phyloP scores from a whole-genome alignment of 106 monocot species.

The Ottelia alismoides region DNA sequence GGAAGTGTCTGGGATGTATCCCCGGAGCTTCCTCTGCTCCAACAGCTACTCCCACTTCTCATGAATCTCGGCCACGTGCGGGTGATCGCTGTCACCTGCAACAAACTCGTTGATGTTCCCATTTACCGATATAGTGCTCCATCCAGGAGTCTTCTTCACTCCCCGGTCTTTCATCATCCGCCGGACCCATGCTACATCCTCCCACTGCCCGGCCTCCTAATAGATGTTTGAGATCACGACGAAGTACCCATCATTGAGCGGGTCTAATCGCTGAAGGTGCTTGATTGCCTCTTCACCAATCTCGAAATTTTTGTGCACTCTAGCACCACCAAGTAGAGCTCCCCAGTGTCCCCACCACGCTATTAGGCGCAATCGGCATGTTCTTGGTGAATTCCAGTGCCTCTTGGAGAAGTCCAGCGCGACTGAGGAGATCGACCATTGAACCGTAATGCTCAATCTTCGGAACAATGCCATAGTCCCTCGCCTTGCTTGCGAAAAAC shows the following conservation, averaged over 20 bases:
- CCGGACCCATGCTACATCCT: conserved; percentile 32
- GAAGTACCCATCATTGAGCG: conserved; percentile 57
- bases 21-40: conserved; percentile 27
- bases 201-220: conserved; percentile 34
- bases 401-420: conserved; percentile 45
- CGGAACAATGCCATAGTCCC: conserved; percentile 30
- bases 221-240: conserved; percentile 70
- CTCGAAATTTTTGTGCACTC: conserved; percentile 39
- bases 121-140: conserved; percentile 36
- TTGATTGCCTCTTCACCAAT: conserved; percentile 38
- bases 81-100: conserved; percentile 38
- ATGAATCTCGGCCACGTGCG: conserved; percentile 16
- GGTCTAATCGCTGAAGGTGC: conserved; percentile 35
- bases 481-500: conserved; percentile 27
- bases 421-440: conserved; percentile 67
- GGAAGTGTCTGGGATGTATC: conserved; percentile 41
- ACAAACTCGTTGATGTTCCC: conserved; percentile 43
- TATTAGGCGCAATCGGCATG: conserved; percentile 48
- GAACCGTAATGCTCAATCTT: conserved; percentile 73
- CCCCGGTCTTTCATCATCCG: conserved; percentile 44
- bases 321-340: conserved; percentile 53
- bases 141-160: conserved; percentile 55
- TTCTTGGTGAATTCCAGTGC: conserved; percentile 32
- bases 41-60: conserved; percentile 36
- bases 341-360: conserved; percentile 66